A percentile compares a stretch with the other conserved stretches of the same genome.
phyloP scores from a whole-genome alignment of 176 grass and related monocot species.

The Oryza australiensis region DNA sequence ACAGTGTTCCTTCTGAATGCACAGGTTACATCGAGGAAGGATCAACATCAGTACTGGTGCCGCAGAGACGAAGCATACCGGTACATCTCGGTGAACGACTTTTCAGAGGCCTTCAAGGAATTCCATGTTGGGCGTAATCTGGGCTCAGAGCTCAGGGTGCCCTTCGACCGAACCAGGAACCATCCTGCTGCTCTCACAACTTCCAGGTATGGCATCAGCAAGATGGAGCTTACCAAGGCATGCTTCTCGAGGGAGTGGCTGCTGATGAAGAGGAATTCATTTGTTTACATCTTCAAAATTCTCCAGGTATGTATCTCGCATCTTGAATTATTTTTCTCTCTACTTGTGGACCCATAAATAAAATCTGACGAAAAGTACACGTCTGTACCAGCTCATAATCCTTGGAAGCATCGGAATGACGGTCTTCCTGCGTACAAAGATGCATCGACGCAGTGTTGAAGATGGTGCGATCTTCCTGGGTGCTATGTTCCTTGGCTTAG shows the following conservation, averaged over 20 bases:
- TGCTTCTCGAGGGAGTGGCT: constrained; percentile 86
- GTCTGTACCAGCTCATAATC: constrained; percentile 75
- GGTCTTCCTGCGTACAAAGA: constrained; percentile 79
- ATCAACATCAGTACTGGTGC: constrained; percentile 91
- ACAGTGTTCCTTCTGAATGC: constrained; percentile 21
- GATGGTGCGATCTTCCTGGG: constrained; percentile 85
- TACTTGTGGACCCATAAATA: not conserved
- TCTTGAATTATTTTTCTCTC: not conserved
- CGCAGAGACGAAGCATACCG: constrained; percentile 47
- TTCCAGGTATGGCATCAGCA: constrained; percentile 77
- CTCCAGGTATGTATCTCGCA: constrained; percentile 55
- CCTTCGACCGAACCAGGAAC: constrained; percentile 72
- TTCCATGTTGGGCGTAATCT: constrained; percentile 76
- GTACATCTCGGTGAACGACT: constrained; percentile 83
- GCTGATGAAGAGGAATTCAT: constrained; percentile 97
- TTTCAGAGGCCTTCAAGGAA: constrained; percentile 68
- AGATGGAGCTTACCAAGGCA: constrained; percentile 69
- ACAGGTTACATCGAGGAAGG: constrained; percentile 95
- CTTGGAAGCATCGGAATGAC: constrained; percentile 92
- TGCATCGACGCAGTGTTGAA: constrained; percentile 52
- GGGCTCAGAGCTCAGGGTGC: constrained; percentile 50
- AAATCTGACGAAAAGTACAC: constrained; percentile 1
- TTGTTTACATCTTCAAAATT: constrained; percentile 96
- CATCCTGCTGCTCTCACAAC: constrained; percentile 89
- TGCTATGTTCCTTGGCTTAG: constrained; percentile 91